These are phyloP conservation scores for Cylindrotheca fusiformis DNA, from an alignment of 108 stramenopile species.

Conservation along the genomic window DNA sequence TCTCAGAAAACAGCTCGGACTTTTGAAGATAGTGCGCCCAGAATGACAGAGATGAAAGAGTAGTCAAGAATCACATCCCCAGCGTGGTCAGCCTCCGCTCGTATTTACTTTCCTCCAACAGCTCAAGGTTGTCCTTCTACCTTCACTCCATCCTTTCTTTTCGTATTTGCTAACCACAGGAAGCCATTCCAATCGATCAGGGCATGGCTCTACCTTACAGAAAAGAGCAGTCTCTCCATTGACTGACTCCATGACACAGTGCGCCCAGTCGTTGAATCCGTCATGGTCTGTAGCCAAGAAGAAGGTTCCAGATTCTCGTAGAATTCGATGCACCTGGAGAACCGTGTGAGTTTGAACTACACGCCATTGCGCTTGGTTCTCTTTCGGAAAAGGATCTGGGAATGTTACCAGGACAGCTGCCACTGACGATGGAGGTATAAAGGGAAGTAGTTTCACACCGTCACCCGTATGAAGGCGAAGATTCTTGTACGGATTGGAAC, in stretches of 20 bases:
- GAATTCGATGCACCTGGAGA: slow-evolving; percentile 40
- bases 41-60: not conserved
- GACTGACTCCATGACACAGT: slow-evolving; percentile 33
- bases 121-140: slow-evolving; percentile 38
- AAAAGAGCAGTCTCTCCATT: slow-evolving; percentile 17
- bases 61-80: not conserved
- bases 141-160: slow-evolving; percentile 68
- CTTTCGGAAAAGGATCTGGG: slow-evolving; percentile 73
- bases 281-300: slow-evolving; percentile 74
- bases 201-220: slow-evolving; percentile 44
- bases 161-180: slow-evolving; percentile 71
- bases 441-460: slow-evolving; percentile 58
- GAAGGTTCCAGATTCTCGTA: slow-evolving; percentile 39
- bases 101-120: slow-evolving; percentile 40
- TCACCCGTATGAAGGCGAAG: slow-evolving; percentile 64
- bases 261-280: slow-evolving; percentile 51
- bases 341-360: slow-evolving; percentile 53
- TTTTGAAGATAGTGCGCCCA: too few relatives aligned
- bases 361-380: slow-evolving; percentile 40
- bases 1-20: too few relatives aligned
- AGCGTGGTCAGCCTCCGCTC: not conserved
- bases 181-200: slow-evolving; percentile 57
- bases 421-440: slow-evolving; percentile 47
- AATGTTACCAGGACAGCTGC: slow-evolving; percentile 59
- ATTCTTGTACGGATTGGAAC: slow-evolving; percentile 34